A percentile compares a stretch with the other conserved stretches of the same genome.
Evolutionary conservation across 106 monocot species (phyloP).

Genomic region (Allium fistulosum): DNA sequence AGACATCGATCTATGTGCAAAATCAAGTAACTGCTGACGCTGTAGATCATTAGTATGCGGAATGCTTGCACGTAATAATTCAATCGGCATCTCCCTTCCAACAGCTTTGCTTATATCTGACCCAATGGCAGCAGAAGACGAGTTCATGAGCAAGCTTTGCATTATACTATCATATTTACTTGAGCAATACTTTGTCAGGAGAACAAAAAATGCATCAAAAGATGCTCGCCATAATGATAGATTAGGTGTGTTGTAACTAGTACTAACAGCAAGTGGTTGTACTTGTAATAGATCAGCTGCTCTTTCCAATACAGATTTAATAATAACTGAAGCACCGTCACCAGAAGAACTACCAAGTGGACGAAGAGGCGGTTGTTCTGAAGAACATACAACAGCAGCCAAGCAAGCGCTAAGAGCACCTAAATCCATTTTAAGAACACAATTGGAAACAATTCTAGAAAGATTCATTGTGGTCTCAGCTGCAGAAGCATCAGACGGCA

Average conservation of each 20-base stretch:
- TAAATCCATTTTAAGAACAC: conserved; percentile 28
- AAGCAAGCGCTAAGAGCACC: conserved; percentile 39
- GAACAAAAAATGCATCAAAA: conserved; percentile 40
- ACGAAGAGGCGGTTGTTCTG: conserved; percentile 43
- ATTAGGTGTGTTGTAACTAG: conserved; percentile 13
- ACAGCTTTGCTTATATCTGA: conserved; percentile 30
- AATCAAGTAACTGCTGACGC: conserved; percentile 29
- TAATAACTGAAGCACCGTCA: conserved; percentile 31
- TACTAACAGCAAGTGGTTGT: conserved; percentile 2
- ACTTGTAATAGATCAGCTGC: conserved; percentile 25
- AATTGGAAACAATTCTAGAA: conserved; percentile 20
- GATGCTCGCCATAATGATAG: conserved; percentile 35
- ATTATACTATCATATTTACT: conserved; percentile 31
- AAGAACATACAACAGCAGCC: conserved; percentile 44
- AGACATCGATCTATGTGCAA: conserved; percentile 46
- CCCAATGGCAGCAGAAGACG: conserved; percentile 7
- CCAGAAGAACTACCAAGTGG: conserved; percentile 39
- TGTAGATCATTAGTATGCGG: conserved; percentile 50
- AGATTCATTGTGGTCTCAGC: conserved; percentile 28
- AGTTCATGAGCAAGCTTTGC: conserved; percentile 14
- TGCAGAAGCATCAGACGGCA: conserved; percentile 24
- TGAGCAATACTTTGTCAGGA: conserved; percentile 35
- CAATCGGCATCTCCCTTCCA: conserved; percentile 50
- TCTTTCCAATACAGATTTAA: conserved; percentile 36
- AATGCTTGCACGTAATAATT: conserved; percentile 40